Percentiles rank a stretch among this genome's conserved stretches.
These are phyloP conservation scores for Hypoxylon intermedium DNA, from an alignment of 495 filamentous ascomycete genomes.

Conservation along the genomic window DNA sequence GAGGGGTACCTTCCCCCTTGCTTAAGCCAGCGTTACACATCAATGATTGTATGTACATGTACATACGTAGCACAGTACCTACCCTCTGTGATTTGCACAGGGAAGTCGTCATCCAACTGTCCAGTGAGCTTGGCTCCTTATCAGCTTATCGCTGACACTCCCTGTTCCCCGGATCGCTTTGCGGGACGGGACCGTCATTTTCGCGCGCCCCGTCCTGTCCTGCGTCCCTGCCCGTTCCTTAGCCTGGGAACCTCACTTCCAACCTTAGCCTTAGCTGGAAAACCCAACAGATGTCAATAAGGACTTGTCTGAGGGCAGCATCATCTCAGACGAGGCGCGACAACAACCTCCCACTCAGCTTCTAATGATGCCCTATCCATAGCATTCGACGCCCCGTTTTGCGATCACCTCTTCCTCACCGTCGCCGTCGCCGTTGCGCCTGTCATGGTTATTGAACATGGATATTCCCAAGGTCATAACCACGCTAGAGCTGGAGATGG, in stretches of 20 bases:
- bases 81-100: conserved; percentile 5
- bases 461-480: conserved; percentile 52
- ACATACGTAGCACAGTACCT: no score
- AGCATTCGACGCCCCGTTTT: conserved; percentile 32
- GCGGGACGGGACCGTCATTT: conserved; percentile 35
- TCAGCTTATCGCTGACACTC: conserved; percentile 34
- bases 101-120: conserved; percentile 19
- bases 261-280: conserved; percentile 7
- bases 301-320: conserved; percentile 27
- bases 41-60: no score
- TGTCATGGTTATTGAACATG: conserved; percentile 52
- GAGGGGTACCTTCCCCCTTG: no score
- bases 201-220: conserved; percentile 30
- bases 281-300: conserved; percentile 27
- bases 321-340: conserved; percentile 20
- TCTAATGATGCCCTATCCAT: conserved; percentile 47
- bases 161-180: conserved; percentile 28
- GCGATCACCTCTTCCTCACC: conserved; percentile 31
- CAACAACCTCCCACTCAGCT: conserved; percentile 16
- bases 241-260: conserved; percentile 16
- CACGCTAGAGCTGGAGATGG: conserved; percentile 53
- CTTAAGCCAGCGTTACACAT: no score
- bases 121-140: conserved; percentile 16
- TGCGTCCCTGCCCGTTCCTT: conserved; percentile 4
- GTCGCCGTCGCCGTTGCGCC: conserved; percentile 21